phyloP scores from a whole-genome alignment of 768 basidiomycete species.

The Mycena indigotica region DNA sequence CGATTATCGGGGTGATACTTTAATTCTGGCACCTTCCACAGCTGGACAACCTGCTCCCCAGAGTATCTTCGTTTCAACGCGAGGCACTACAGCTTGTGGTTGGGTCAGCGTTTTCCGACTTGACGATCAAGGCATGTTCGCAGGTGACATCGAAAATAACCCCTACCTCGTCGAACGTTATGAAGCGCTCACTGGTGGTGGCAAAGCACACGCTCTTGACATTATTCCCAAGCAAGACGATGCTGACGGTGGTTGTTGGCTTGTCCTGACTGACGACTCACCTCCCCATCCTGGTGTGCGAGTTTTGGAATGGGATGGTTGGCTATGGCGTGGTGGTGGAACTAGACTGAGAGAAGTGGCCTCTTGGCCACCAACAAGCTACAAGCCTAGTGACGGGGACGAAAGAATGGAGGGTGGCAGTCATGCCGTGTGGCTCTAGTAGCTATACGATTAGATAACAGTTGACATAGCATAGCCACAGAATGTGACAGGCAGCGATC shows the following conservation, averaged over 20 bases:
- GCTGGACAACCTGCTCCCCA: conserved; percentile 36
- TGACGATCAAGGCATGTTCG: conserved; percentile 40
- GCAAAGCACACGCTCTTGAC: conserved; percentile 56
- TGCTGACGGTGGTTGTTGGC: conserved; percentile 41
- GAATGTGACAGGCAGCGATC: neutral
- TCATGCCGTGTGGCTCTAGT: conserved; percentile 56
- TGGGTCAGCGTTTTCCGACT: conserved; percentile 49
- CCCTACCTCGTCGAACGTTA: conserved; percentile 36
- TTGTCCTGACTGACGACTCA: conserved; percentile 52
- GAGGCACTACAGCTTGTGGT: conserved; percentile 36
- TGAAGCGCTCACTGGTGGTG: conserved; percentile 50
- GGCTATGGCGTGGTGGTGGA: conserved; percentile 36
- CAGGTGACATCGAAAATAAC: conserved; percentile 16
- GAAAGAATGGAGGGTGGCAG: conserved; percentile 45
- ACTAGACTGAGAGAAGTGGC: conserved; percentile 37
- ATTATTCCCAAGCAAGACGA: conserved; percentile 34
- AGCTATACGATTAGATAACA: neutral
- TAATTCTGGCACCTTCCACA: conserved; percentile 39
- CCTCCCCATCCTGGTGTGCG: conserved; percentile 41
- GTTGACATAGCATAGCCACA: neutral
- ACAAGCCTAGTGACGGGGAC: conserved; percentile 16
- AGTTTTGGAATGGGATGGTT: conserved; percentile 54
- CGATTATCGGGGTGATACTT: conserved; percentile 31
- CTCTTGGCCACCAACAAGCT: conserved; percentile 40
- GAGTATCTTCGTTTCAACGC: conserved; percentile 50